Percentiles rank a stretch among this genome's conserved stretches.
Conservation (phyloP, 169 alveolate species). For the Neospora caninum region DNA sequence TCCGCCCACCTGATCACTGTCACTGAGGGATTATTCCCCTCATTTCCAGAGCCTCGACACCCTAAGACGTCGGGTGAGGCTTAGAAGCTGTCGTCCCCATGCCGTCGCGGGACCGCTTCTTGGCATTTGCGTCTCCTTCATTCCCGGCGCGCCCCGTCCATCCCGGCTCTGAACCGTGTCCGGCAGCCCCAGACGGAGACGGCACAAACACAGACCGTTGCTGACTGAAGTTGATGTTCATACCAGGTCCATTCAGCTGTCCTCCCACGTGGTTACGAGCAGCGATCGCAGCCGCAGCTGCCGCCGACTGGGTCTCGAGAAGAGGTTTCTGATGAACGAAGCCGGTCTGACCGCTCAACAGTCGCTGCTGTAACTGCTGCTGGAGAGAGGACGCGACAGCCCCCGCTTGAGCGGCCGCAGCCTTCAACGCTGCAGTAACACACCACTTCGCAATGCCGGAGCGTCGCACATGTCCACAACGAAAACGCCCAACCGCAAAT, state of each 20-base stretch:
- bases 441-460: not conserved
- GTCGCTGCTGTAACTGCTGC: slow-evolving; percentile 49
- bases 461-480: not conserved
- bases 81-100: not conserved
- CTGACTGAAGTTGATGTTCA: not conserved
- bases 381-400: slow-evolving; percentile 7
- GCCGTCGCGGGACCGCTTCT: not conserved
- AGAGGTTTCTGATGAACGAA: not conserved
- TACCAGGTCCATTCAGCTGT: not conserved
- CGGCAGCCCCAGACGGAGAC: not conserved
- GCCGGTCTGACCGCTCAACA: not conserved
- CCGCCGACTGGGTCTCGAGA: not conserved
- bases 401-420: not conserved
- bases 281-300: not conserved
- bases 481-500: no score
- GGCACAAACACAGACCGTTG: not conserved
- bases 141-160: not conserved
- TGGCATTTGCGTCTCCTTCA: not conserved
- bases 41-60: not conserved
- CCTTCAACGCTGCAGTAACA: not conserved
- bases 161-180: not conserved
- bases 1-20: not conserved
- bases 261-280: not conserved
- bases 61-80: not conserved
- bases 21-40: not conserved